Evolutionary conservation across 2,329 filamentous ascomycete genomes (phyloP).

Genomic region (Teratosphaeria gauchensis): DNA sequence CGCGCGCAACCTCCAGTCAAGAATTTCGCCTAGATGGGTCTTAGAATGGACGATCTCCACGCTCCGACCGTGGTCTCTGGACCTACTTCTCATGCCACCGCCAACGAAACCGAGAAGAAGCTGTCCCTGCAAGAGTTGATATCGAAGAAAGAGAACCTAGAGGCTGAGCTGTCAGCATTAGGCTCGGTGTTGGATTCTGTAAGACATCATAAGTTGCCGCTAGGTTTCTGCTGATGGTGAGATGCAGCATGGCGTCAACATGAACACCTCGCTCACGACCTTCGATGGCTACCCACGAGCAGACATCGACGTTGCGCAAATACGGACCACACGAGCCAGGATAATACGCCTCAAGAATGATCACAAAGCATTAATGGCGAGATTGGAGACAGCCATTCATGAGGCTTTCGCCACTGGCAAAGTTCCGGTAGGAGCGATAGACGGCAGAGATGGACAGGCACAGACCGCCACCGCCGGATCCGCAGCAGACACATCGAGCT

Average conservation of each 20-base stretch:
- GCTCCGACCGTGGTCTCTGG: conserved; percentile 67
- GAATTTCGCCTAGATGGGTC: conserved; percentile 35
- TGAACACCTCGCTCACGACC: conserved; percentile 81
- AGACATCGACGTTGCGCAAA: conserved; percentile 91
- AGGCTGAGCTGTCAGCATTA: conserved; percentile 77
- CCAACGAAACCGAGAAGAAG: conserved; percentile 41
- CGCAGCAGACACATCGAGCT: neutral
- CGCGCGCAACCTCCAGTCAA: neutral
- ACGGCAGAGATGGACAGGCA: neutral
- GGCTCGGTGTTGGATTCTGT: conserved; percentile 84
- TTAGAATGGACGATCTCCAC: conserved; percentile 58
- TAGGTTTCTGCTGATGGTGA: conserved; percentile 3
- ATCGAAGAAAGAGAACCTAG: conserved; percentile 71
- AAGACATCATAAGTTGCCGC: conserved; percentile 6
- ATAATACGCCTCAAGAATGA: conserved; percentile 89
- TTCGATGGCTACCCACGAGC: conserved; percentile 85
- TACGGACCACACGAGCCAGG: conserved; percentile 82
- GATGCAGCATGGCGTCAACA: conserved; percentile 78
- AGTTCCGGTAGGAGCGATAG: conserved; percentile 5
- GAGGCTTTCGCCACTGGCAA: conserved; percentile 61
- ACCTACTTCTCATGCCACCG: conserved; percentile 40
- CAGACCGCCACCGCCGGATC: neutral
- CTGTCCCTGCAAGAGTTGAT: conserved; percentile 71
- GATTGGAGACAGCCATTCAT: conserved; percentile 78
- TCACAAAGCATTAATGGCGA: conserved; percentile 77